phyloP scores from a whole-genome alignment of 331 rosid species.

The Telfairia occidentalis region DNA sequence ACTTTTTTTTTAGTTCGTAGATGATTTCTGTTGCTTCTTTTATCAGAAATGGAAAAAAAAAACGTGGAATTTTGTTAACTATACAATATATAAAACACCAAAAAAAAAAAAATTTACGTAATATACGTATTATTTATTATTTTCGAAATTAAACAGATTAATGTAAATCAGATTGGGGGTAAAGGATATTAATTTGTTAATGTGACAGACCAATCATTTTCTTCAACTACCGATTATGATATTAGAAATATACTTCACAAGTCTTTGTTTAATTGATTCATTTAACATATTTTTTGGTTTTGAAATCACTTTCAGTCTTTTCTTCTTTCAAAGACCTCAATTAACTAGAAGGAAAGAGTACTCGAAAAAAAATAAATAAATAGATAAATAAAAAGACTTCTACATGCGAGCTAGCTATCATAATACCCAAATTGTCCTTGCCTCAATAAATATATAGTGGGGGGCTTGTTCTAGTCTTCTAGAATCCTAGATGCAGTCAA shows the following conservation, averaged over 20 bases:
- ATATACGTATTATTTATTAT: background rate
- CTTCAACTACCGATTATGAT: background rate
- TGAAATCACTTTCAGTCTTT: background rate
- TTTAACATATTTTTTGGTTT: background rate
- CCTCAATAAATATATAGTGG: constrained; percentile 2
- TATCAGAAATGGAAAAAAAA: too few species aligned
- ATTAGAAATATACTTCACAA: background rate
- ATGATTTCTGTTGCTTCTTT: too few species aligned
- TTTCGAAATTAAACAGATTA: background rate
- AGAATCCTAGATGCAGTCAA: background rate
- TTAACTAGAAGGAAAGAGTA: background rate
- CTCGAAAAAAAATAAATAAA: background rate
- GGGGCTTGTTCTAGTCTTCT: background rate
- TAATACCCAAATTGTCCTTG: constrained; percentile 3
- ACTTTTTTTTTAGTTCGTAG: too few species aligned
- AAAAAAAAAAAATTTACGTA: too few species aligned
- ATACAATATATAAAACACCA: too few species aligned
- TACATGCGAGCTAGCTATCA: background rate
- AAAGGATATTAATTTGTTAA: background rate
- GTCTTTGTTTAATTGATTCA: background rate
- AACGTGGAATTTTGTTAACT: too few species aligned
- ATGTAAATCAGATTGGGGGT: background rate
- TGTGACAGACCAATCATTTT: background rate
- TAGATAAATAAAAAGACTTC: background rate
- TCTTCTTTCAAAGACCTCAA: background rate